Conservation (phyloP, 1,139 yeast genomes). For the Scheffersomyces illinoinensis region DNA sequence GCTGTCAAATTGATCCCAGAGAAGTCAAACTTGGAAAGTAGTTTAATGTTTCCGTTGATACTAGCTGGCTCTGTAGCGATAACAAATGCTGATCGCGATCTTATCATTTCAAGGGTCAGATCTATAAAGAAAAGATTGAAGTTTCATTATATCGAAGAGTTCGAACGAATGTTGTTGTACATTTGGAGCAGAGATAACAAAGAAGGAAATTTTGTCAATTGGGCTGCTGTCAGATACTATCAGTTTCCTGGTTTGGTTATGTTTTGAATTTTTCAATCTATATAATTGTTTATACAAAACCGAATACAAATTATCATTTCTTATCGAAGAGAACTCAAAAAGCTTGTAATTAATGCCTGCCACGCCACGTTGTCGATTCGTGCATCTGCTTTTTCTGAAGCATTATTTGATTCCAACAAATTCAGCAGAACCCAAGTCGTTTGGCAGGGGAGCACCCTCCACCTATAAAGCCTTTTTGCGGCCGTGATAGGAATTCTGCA, state of each 20-base stretch:
- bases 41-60: slow-evolving; percentile 21
- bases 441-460: slow-evolving; percentile 61
- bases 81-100: slow-evolving; percentile 13
- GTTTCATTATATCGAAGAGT: slow-evolving; percentile 18
- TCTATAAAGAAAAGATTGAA: slow-evolving; percentile 15
- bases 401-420: slow-evolving; percentile 51
- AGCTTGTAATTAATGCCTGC: background rate
- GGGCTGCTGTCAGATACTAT: slow-evolving; percentile 21
- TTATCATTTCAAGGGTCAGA: slow-evolving; percentile 14
- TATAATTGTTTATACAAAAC: background rate
- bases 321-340: too few relatives aligned
- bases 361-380: background rate
- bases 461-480: background rate
- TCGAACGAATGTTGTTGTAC: slow-evolving; percentile 14
- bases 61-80: slow-evolving; percentile 24
- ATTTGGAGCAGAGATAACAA: slow-evolving; percentile 18
- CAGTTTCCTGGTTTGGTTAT: slow-evolving; percentile 22
- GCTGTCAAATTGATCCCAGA: slow-evolving; percentile 15
- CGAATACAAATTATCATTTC: background rate
- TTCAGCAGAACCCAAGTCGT: slow-evolving; percentile 72
- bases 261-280: slow-evolving; percentile 12
- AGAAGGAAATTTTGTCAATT: slow-evolving; percentile 18
- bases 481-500: background rate
- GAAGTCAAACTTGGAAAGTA: slow-evolving; percentile 16
- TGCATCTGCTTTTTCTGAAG: slow-evolving; percentile 14